Conservation (phyloP, 1,284 basidiomycete genomes). For the Papiliotrema nemorosa region DNA sequence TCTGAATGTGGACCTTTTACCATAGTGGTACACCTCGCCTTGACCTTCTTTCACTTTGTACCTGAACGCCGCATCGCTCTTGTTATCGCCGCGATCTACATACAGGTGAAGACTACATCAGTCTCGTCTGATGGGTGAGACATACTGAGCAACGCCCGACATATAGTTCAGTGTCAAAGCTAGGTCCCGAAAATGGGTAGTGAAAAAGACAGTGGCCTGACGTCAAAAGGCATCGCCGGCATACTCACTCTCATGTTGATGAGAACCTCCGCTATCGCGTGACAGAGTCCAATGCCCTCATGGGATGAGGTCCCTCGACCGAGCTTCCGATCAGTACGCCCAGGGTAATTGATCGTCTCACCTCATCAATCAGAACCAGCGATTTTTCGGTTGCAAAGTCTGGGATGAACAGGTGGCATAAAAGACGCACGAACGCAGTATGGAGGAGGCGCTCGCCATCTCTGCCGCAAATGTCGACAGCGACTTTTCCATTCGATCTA, state of each 20-base stretch:
- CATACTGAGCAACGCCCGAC: conserved; percentile 30
- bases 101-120: conserved; percentile 66
- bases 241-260: conserved; percentile 62
- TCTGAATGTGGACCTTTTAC: conserved; percentile 15
- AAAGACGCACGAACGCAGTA: conserved; percentile 57
- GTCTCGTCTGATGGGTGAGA: background rate
- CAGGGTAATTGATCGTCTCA: conserved; percentile 53
- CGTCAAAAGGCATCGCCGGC: background rate
- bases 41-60: conserved; percentile 48
- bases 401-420: conserved; percentile 33
- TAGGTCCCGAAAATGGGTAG: conserved; percentile 61
- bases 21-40: conserved; percentile 41
- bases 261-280: conserved; percentile 86
- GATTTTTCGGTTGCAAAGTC: conserved; percentile 70
- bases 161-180: conserved; percentile 30
- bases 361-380: conserved; percentile 83
- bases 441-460: conserved; percentile 86
- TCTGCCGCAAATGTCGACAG: conserved; percentile 90
- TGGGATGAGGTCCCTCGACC: conserved; percentile 73
- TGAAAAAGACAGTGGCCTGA: conserved; percentile 81
- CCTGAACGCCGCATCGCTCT: background rate
- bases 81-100: background rate
- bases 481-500: conserved; percentile 65
- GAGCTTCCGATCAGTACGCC: conserved; percentile 21
- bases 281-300: conserved; percentile 84